phyloP scores from a whole-genome alignment of 2,329 filamentous ascomycete genomes.

The Xylariaceae sp. region DNA sequence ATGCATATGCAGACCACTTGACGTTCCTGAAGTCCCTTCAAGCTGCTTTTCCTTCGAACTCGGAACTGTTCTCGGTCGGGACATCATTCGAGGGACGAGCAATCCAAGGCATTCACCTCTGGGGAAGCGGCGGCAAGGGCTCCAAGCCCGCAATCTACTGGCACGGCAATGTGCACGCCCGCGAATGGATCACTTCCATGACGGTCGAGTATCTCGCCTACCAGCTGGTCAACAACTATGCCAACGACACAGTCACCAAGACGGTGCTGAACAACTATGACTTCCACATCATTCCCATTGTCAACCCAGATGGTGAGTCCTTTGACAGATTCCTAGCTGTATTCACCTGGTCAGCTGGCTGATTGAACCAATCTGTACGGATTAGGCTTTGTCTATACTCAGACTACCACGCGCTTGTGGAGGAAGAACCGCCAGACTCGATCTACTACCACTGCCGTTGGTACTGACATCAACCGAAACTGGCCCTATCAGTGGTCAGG shows the following conservation, averaged over 20 bases:
- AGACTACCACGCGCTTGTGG: conserved; percentile 56
- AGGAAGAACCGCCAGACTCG: conserved; percentile 48
- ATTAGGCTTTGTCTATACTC: conserved; percentile 55
- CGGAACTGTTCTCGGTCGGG: conserved; percentile 43
- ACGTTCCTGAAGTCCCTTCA: conserved; percentile 42
- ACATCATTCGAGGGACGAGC: conserved; percentile 41
- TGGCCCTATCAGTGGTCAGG: conserved; percentile 49
- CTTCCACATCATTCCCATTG: conserved; percentile 61
- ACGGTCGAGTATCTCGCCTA: conserved; percentile 45
- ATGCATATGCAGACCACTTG: conserved; percentile 47
- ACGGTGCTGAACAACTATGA: conserved; percentile 55
- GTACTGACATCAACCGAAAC: conserved; percentile 53
- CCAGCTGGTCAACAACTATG: conserved; percentile 42
- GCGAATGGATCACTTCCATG: conserved; percentile 52
- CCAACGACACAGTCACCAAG: conserved; percentile 32
- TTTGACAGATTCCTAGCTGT: too few relatives aligned
- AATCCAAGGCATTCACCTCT: conserved; percentile 57
- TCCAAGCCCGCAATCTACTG: conserved; percentile 44
- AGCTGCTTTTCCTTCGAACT: conserved; percentile 39
- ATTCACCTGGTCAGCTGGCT: too few relatives aligned
- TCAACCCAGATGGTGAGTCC: conserved; percentile 54
- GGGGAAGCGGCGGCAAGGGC: conserved; percentile 39
- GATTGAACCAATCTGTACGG: too few relatives aligned
- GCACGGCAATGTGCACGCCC: conserved; percentile 50
- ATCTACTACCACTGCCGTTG: conserved; percentile 35